Evolutionary conservation across 2,329 filamentous ascomycete genomes (phyloP).

Genomic region (Dactylellina parvicollis): DNA sequence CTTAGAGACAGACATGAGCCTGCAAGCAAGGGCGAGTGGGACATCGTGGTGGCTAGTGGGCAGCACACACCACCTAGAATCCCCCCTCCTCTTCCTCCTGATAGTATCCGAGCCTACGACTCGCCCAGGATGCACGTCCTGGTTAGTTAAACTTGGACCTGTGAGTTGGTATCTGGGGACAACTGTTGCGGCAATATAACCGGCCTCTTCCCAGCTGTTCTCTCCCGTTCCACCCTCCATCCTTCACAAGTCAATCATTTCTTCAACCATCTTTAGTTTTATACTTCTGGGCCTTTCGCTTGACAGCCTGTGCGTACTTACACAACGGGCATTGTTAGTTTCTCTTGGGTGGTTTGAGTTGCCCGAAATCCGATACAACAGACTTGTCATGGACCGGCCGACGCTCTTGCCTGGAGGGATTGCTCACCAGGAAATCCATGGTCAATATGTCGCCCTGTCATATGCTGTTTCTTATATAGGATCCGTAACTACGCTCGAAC

Average conservation of each 20-base stretch:
- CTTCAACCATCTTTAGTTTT: constrained; percentile 11
- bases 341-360: neutral
- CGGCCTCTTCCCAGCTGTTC: constrained; percentile 11
- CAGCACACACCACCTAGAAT: neutral
- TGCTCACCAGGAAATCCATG: constrained; percentile 59
- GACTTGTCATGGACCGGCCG: constrained; percentile 16
- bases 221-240: constrained; percentile 1
- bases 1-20: neutral
- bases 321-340: neutral
- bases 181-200: constrained; percentile 38
- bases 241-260: constrained; percentile 13
- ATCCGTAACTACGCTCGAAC: constrained; percentile 79
- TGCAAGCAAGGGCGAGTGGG: constrained; percentile 34
- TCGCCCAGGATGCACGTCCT: constrained; percentile 1
- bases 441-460: constrained; percentile 74
- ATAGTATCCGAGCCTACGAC: constrained; percentile 19
- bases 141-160: constrained; percentile 18
- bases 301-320: constrained; percentile 1
- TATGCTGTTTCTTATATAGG: constrained; percentile 78
- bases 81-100: neutral
- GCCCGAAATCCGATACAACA: neutral
- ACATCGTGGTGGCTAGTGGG: constrained; percentile 24
- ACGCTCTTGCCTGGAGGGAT: constrained; percentile 40
- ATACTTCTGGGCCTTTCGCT: neutral
- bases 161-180: neutral